Evolutionary conservation across 495 filamentous ascomycete genomes (phyloP).

Genomic region (Gamarada debralockiae): DNA sequence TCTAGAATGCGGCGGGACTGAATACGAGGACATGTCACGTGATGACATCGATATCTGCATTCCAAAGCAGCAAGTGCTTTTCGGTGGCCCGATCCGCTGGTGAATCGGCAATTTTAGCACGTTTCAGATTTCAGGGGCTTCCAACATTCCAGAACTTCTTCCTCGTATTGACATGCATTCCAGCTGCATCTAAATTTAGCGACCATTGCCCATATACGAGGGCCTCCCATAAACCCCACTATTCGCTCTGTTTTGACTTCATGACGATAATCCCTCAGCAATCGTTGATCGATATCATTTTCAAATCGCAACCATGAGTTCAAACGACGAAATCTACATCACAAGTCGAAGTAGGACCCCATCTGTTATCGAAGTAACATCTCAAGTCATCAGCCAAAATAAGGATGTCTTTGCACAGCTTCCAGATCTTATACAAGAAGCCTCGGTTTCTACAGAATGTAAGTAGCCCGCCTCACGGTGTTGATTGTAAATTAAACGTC

Average conservation of each 20-base stretch:
- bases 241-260: neutral
- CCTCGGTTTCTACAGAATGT: slow-evolving; percentile 24
- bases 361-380: no score
- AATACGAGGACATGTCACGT: no score
- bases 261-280: neutral
- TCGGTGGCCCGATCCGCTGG: no score
- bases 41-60: no score
- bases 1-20: no score
- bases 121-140: neutral
- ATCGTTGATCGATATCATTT: neutral
- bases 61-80: no score
- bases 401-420: slow-evolving; percentile 14
- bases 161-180: neutral
- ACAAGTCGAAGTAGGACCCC: slow-evolving; percentile 21
- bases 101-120: no score
- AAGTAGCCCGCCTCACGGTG: neutral
- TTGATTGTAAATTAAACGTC: neutral
- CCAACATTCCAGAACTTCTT: neutral
- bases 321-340: slow-evolving; percentile 13
- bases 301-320: slow-evolving; percentile 13
- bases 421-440: slow-evolving; percentile 24
- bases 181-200: no score
- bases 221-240: neutral
- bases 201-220: neutral
- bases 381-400: slow-evolving; percentile 16